These are phyloP conservation scores for Wallemia ichthyophaga DNA, from an alignment of 1,284 basidiomycete species.

Conservation along the genomic window DNA sequence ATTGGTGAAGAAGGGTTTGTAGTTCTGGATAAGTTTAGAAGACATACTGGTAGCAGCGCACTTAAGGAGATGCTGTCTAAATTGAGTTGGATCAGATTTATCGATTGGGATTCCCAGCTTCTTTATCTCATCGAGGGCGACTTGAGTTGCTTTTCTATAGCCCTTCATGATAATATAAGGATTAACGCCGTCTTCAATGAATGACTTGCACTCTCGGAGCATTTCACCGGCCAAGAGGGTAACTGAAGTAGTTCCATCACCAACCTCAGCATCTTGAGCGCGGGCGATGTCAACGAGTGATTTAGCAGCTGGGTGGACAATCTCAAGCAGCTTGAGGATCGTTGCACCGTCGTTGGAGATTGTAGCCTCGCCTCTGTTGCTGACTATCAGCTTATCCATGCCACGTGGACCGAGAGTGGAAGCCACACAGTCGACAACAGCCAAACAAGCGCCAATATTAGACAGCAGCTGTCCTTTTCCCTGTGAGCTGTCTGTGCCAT, in stretches of 20 bases:
- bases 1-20: constrained; percentile 93
- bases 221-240: constrained; percentile 80
- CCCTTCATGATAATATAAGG: constrained; percentile 96
- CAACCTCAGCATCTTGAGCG: constrained; percentile 93
- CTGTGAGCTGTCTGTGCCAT: constrained; percentile 91
- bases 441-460: constrained; percentile 83
- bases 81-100: constrained; percentile 64
- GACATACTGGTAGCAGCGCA: constrained; percentile 98
- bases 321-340: constrained; percentile 83
- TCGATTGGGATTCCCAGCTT: constrained; percentile 73
- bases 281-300: constrained; percentile 91
- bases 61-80: constrained; percentile 77
- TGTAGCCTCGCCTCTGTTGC: constrained; percentile 71
- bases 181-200: constrained; percentile 90
- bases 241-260: constrained; percentile 91
- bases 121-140: constrained; percentile 65
- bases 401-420: constrained; percentile 92
- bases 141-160: constrained; percentile 43
- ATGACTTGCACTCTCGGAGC: constrained; percentile 66
- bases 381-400: constrained; percentile 87
- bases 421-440: constrained; percentile 61
- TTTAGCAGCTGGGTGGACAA: constrained; percentile 86
- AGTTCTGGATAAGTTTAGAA: constrained; percentile 92
- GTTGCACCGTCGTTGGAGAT: constrained; percentile 98
- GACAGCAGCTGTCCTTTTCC: constrained; percentile 77